Base-by-base conservation (phyloP, 345 rosid genomes). In the Combretum micranthum region DNA sequence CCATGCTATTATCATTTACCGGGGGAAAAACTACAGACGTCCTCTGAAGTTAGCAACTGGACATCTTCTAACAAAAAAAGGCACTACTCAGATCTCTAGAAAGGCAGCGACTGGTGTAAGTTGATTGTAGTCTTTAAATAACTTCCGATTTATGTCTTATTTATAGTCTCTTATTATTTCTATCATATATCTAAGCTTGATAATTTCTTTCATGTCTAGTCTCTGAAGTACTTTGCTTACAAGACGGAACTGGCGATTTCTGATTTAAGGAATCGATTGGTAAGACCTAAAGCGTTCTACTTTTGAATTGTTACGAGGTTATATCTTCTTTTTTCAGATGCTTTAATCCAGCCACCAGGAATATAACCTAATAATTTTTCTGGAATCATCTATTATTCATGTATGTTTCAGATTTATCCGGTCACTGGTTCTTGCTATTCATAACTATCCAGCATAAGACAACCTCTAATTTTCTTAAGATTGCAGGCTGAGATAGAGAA, bases 21-120 rank as follows among this genome's bases (percentile, higher is more conserved):
- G 95, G 54, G 95, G 95, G n/a, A 90, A 78, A 75, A 87, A 90
- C 55, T 84, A 90, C 70, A 79, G 53, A 64, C 92, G 97, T 23
- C 78, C 90, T 23, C 39, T 47, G 2, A 84, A 71, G 73, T 70
- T 79, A 46, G 64, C 65, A 60, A 66, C 79, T 15, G 58, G 59
- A 43, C 82, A 87, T 75, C 97, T 84, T 64, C 67, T 78, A 57
- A 79, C 90, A 11, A 90, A 84, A 70, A 68, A 65, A 75, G 66
- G 95, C 97, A 11, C 75, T 83, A 15, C 70, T 54, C 18, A 78
- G 85, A 74, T 90, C 97, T 47, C 69, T 90, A 72, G 77, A 64
- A 48, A 72, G 84, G 86, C 97, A 90, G 69, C 69, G 87, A 61
- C 69, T 83, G 15, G 95, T 23, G 97, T 90, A 79, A 82, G 89